Base-by-base conservation (phyloP, 1,284 basidiomycete genomes). In the Leccinum pseudoinsigne region DNA sequence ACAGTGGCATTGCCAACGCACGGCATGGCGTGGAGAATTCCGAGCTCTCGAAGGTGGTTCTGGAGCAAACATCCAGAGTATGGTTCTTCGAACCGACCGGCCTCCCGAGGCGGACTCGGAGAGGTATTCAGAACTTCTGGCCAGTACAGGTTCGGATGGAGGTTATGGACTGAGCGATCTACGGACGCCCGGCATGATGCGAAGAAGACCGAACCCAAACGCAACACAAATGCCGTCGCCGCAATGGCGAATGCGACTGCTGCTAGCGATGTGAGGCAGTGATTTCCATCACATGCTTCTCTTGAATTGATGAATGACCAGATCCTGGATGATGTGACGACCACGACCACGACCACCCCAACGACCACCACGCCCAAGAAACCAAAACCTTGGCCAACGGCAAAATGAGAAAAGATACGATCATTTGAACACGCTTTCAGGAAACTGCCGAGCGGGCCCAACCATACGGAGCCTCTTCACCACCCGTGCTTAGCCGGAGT, bases 401-500 rank as follows among this genome's bases (percentile, higher is more conserved):
- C 90, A 0, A 89, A 91, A 72, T 83, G 87, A 66, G 91, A 93
- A 71, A 92, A 93, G 71, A 73, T 83, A 2, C 79, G 82, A 34
- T 73, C 93, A n/a, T 94, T 84, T 74, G 80, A 89, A 61, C 74
- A 84, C 57, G 93, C 93, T 0, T 36, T 36, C 85, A 86, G 69
- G 82, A 80, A 1, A 84, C 82, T 26, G 88, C 84, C 2, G 79
- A 77, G 61, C 79, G 76, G 56, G 80, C 79, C 8, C 87, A 87
- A 78, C 80, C 55, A 64, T 66, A 59, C 38, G 74, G 73, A 0
- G 67, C 67, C n/a, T 63, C 68, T 18, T 69, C 68, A 10, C 56
- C 69, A 38, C 72, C 72, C 31, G 38, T 66, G 23, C 71, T 77
- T 51, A 76, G 72, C 23, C 72, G 76, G 54, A 76, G 70, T 55